Conservation (phyloP, 2,329 filamentous ascomycete genomes). For the Leptographium wingfieldii region DNA sequence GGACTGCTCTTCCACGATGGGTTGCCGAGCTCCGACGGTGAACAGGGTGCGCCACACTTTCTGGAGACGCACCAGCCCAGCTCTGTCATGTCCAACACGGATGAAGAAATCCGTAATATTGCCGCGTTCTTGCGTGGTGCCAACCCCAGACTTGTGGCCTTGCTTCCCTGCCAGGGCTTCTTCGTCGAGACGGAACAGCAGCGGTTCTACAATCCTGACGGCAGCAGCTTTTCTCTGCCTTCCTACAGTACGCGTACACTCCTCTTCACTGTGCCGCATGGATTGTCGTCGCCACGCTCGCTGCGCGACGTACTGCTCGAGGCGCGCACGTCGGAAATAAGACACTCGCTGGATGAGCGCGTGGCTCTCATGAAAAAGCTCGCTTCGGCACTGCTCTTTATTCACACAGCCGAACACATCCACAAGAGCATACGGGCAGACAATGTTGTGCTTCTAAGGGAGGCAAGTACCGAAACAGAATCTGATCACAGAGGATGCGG, state of each 20-base stretch:
- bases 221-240: not conserved
- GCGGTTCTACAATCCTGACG: not conserved
- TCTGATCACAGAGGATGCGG: not conserved
- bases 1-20: not conserved
- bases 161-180: not conserved
- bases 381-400: not conserved
- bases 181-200: not conserved
- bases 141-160: not conserved
- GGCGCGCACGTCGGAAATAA: not conserved
- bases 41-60: not conserved
- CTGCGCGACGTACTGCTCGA: not conserved
- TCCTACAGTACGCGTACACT: not conserved
- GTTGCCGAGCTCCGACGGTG: not conserved
- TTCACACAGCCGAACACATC: slow-evolving; percentile 1
- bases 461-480: not conserved
- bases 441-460: not conserved
- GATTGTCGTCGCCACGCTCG: not conserved
- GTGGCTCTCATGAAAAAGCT: not conserved
- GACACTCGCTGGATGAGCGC: not conserved
- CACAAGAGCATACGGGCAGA: slow-evolving; percentile 3
- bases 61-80: not conserved
- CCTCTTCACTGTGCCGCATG: not conserved
- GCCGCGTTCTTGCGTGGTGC: not conserved
- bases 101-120: not conserved
- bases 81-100: not conserved